Base-by-base conservation (phyloP, 2,329 filamentous ascomycete species). In the Penicillium aurantiogriseum region DNA sequence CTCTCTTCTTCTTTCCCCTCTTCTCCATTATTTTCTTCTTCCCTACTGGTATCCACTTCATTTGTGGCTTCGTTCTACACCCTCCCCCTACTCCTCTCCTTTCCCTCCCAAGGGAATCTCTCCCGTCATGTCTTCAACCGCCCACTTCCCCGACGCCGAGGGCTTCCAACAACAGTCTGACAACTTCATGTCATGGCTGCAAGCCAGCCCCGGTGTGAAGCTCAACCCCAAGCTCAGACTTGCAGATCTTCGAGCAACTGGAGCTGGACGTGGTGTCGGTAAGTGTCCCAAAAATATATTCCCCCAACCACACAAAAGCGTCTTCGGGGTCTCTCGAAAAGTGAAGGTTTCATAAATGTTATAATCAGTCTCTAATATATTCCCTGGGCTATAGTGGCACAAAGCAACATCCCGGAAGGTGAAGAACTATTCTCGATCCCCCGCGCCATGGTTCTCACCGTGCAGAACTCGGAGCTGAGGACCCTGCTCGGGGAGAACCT, bases 401-500 rank as follows among this genome's bases (percentile, higher is more conserved):
- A 77, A 23, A 72, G 81, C 57, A 84, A 91, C 61, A 90, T 96
- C 53, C 76, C 80, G 19, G 83, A 89, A 65, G 89, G 92, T 59
- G 90, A 91, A 56, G 83, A 88, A 47, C 82, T 96, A 43, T 96
- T 96, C 78, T 87, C 85, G 46, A 89, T 96, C 60, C 91, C 91
- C 2, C 85, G 89, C 60, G 76, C 79, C 46, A 79, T 83, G 49
- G 87, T 96, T 61, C 84, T 96, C 69, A 89, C 84, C 64, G 79
- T 84, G 23, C 82, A 88, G 69, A 95, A 89, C 40, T 94, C 91
- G 1, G 80, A 83, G 47, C 79, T 96, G 31, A 81, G 83, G 25
- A 77, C 74, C 65, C 80, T 79, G 72, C 80, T 88, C 23, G 81
- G 85, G 0, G 73, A 80, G 45, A 73, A 87, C 57, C 82, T 88